Conservation (phyloP, 805 yeast genomes). For the Candida koratica region DNA sequence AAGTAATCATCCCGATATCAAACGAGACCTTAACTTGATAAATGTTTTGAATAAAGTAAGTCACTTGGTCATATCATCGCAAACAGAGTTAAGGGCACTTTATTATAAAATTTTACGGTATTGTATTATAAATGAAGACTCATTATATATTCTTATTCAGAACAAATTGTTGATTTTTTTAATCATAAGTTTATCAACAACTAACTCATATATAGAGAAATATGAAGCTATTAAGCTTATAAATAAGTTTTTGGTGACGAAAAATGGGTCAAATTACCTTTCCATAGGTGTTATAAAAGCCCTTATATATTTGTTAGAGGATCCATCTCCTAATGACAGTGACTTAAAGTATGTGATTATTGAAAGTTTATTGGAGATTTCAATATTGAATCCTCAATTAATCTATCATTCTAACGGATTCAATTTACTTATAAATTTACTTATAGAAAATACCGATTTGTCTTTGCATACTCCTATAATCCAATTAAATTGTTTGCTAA, state of each 20-base stretch:
- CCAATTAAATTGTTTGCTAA: slow-evolving; percentile 22
- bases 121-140: slow-evolving; percentile 50
- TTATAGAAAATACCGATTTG: slow-evolving; percentile 39
- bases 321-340: slow-evolving; percentile 15
- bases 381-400: slow-evolving; percentile 38
- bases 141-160: slow-evolving; percentile 50
- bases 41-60: slow-evolving; percentile 58
- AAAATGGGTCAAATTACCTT: slow-evolving; percentile 48
- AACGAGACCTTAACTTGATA: slow-evolving; percentile 58
- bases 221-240: slow-evolving; percentile 73
- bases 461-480: slow-evolving; percentile 40
- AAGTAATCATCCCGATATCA: slow-evolving; percentile 53
- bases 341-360: slow-evolving; percentile 36
- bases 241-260: slow-evolving; percentile 54
- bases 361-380: slow-evolving; percentile 38
- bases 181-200: slow-evolving; percentile 61
- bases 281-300: slow-evolving; percentile 65
- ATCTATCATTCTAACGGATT: slow-evolving; percentile 53
- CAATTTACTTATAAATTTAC: slow-evolving; percentile 40
- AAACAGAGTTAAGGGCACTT: slow-evolving; percentile 63
- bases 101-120: slow-evolving; percentile 74
- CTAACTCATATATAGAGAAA: slow-evolving; percentile 54
- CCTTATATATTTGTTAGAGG: slow-evolving; percentile 50
- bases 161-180: slow-evolving; percentile 60
- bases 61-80: slow-evolving; percentile 52